phyloP scores from a whole-genome alignment of 495 filamentous ascomycete species.

The Penicillium egyptiacum region DNA sequence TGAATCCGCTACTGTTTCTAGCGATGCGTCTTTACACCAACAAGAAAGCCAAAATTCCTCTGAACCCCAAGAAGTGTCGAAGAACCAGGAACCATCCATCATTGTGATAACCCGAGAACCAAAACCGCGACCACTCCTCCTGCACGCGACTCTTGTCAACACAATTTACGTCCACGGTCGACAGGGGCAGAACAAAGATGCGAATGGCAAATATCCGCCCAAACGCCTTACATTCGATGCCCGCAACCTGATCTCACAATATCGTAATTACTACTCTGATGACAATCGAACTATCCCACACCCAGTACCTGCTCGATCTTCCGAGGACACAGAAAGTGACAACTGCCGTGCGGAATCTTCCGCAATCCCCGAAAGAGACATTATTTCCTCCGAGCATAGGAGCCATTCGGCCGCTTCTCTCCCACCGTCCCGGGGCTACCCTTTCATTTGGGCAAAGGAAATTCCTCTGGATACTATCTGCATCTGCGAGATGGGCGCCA shows the following conservation, averaged over 20 bases:
- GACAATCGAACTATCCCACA: slow-evolving; percentile 23
- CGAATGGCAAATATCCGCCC: slow-evolving; percentile 34
- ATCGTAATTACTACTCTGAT: slow-evolving; percentile 38
- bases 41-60: neutral
- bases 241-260: slow-evolving; percentile 31
- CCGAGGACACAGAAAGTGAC: neutral
- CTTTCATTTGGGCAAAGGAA: slow-evolving; percentile 61
- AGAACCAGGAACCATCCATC: slow-evolving; percentile 12
- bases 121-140: slow-evolving; percentile 58
- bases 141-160: slow-evolving; percentile 87
- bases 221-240: slow-evolving; percentile 42
- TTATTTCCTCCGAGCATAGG: neutral
- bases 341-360: neutral
- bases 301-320: neutral
- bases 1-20: neutral
- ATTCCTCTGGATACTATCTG: slow-evolving; percentile 61
- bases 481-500: slow-evolving; percentile 79
- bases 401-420: neutral
- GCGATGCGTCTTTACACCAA: neutral
- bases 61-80: neutral
- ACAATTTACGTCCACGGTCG: slow-evolving; percentile 68
- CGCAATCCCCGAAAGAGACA: no score
- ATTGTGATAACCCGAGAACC: slow-evolving; percentile 19
- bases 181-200: slow-evolving; percentile 26
- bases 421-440: slow-evolving; percentile 8